A percentile compares a stretch with the other conserved stretches of the same genome.
Conservation (phyloP, 2,329 filamentous ascomycete species). For the Sarocladiaceae sp. region DNA sequence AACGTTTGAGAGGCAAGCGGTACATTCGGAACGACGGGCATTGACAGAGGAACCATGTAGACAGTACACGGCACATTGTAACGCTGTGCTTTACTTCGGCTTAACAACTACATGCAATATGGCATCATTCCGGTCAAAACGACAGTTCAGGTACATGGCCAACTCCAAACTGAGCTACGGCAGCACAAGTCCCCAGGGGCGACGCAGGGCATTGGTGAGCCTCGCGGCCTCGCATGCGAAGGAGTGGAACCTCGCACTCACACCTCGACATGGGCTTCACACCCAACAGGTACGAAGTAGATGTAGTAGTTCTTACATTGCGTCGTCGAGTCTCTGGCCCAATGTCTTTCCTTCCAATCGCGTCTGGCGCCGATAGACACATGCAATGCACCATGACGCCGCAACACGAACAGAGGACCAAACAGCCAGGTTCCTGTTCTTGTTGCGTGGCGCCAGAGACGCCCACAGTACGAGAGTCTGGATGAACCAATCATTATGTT, state of each 20-base stretch:
- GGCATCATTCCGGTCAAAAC: not conserved
- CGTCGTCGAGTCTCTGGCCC: no score
- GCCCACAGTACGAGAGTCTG: not conserved
- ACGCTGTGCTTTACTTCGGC: not conserved
- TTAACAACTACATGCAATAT: not conserved
- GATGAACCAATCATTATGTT: not conserved
- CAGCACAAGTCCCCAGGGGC: constrained; percentile 1
- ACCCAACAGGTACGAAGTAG: no score
- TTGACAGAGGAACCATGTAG: not conserved
- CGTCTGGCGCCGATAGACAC: not conserved
- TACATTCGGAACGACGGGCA: not conserved
- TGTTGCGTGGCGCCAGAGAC: no score
- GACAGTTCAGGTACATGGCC: not conserved
- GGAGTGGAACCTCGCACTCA: constrained; percentile 1
- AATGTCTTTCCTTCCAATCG: not conserved
- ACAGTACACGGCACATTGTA: not conserved
- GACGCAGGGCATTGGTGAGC: constrained; percentile 3
- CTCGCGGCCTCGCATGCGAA: constrained; percentile 1
- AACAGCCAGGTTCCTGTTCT: not conserved
- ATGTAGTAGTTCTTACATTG: no score
- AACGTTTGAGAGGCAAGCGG: not conserved
- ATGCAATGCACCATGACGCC: not conserved
- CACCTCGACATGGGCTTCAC: not conserved
- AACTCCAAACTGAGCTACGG: not conserved
- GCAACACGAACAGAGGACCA: no score